Evolutionary conservation across 2,329 filamentous ascomycete species (phyloP), one percentile per base, ranked within the genome.

Genomic region (Penicillium paneum): DNA sequence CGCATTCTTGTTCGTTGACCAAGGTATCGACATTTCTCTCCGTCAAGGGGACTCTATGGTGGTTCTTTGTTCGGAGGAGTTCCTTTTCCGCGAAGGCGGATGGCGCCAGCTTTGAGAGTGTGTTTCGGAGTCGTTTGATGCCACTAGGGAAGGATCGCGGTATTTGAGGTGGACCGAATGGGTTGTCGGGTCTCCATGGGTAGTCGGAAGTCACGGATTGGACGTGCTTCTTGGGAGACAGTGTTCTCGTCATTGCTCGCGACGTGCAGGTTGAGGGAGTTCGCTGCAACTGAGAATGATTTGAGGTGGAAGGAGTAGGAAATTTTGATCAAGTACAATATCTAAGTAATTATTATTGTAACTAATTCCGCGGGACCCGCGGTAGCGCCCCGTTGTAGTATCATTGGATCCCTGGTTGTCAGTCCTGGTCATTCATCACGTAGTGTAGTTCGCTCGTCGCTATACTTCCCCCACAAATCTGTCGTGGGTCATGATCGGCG

Each of bases 11-110:
- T 24, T 67, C 63, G 2, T 66, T 69, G 47, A 71, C 63, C 15
- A 74, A 66, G 3, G 61, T 71, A 42, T 73, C 67, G 49, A 74
- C 57, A 52, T 74, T 74, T 41, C 70, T 63, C 46, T 71, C 63
- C 0, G 71, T 74, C 55, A 74, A 49, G 17, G 70, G 71, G 6
- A 63, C 62, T 49, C 71, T 72, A 61, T 63, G 66, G 41, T 65
- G 63, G 48, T 69, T 73, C 57, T 72, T 70, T 49, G 72, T 65
- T 53, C 67, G 69, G 8, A 74, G 60, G 8, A 71, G 53, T 53
- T 74, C 67, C 32, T 65, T 64, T 49, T 74, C 72, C 10, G 70
- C 70, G 2, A 67, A 58, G 5, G 69, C 67, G 5, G 71, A 61
- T 8, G 70, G 70, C 0, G 69, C 67, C 3, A 70, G 51, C 31